Conservation (phyloP, 1,139 yeast species). For the Blastobotrys aristatus region DNA sequence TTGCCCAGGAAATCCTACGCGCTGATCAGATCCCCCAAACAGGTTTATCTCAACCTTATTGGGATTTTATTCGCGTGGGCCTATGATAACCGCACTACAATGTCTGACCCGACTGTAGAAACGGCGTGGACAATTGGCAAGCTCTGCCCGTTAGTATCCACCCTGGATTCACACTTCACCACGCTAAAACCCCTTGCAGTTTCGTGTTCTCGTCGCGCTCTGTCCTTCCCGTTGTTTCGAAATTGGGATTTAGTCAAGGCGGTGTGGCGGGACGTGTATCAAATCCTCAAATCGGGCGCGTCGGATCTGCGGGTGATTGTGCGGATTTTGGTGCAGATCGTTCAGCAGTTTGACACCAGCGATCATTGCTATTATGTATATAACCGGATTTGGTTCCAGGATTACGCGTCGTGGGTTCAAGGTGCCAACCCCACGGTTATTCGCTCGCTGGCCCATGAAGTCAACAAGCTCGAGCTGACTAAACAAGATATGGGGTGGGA, state of each 20-base stretch:
- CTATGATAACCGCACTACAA: slow-evolving; percentile 69
- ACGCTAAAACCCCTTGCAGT: slow-evolving; percentile 51
- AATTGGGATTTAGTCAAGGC: slow-evolving; percentile 53
- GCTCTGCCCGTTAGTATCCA: slow-evolving; percentile 68
- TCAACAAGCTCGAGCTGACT: slow-evolving; percentile 31
- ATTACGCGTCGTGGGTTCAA: slow-evolving; percentile 74
- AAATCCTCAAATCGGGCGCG: slow-evolving; percentile 41
- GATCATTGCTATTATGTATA: slow-evolving; percentile 83
- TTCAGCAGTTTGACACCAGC: slow-evolving; percentile 75
- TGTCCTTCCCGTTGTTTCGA: slow-evolving; percentile 76
- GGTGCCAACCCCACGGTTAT: slow-evolving; percentile 44
- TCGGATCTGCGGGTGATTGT: slow-evolving; percentile 60
- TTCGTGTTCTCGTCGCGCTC: slow-evolving; percentile 63
- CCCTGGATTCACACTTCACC: slow-evolving; percentile 53
- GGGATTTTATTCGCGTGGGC: slow-evolving; percentile 66
- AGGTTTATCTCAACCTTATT: slow-evolving; percentile 54
- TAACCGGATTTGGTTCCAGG: slow-evolving; percentile 74
- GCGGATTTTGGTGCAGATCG: slow-evolving; percentile 51
- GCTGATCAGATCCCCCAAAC: slow-evolving; percentile 40
- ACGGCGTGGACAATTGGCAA: slow-evolving; percentile 94
- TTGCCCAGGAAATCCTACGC: slow-evolving; percentile 59
- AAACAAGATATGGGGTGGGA: slow-evolving; percentile 30
- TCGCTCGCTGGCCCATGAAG: slow-evolving; percentile 62
- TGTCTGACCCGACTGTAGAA: slow-evolving; percentile 77
- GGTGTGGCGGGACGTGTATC: slow-evolving; percentile 75